Base-by-base conservation (phyloP, 1,284 basidiomycete genomes). In the Tilletia walkeri region DNA sequence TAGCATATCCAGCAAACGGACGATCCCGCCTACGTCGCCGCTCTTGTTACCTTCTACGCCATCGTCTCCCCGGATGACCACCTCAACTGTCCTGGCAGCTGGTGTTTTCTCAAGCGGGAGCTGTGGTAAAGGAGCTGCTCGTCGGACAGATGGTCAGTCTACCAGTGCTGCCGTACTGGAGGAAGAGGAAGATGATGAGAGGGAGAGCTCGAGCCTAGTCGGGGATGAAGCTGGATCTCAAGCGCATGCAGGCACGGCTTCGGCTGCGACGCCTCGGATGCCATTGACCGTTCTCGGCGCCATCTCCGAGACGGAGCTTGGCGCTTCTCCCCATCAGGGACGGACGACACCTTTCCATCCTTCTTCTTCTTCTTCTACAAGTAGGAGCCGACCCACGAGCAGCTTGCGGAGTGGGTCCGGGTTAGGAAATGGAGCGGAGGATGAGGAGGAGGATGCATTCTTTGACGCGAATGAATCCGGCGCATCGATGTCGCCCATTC, bases 221-320 rank as follows among this genome's bases (percentile, higher is more conserved):
- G 24, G 24, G 24, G 56, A 61, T 36, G 56, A 34, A 14, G 30
- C 56, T 18, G n/a, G 24, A 5, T 30, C 34, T 9, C 24, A 24
- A 36, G 5, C 56, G 30, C 56, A n/a, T 14, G 24, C 56, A 36
- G 24, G 56, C 56, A 61, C 56, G 7, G 38, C 14, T 38, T 63
- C 59, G 30, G 30, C 34, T 16, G 39, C 59, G 34, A 63, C 59
- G 59, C 59, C 59, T 6, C 59, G 59, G 36, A 38, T 63, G 59
- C 14, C 34, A 4, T 16, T 63, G 36, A 36, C 59, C 16, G 38
- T 41, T 10, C 34, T 63, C 1, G n/a, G 59, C 36, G 16, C 59
- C 24, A 30, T 30, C 24, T 30, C 24, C 3, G 59, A 63, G 30
- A 24, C 18, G 34, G 54, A n/a, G 6, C 41, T 45, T 3, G 41